Evolutionary conservation across 2,329 filamentous ascomycete genomes (phyloP).

Genomic region (Aspergillus udagawae): DNA sequence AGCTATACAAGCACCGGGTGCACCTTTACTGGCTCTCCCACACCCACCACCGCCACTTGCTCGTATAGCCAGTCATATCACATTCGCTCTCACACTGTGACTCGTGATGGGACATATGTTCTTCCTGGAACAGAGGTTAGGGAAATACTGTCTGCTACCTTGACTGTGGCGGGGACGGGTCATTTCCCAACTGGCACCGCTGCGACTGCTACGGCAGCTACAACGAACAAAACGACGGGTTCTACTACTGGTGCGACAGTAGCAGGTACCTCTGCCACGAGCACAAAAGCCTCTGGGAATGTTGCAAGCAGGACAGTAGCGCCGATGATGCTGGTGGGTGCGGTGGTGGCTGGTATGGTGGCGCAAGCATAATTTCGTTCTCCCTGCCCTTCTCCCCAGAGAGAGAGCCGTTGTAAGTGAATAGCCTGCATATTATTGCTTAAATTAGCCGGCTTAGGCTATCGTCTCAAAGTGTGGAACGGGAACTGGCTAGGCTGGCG

Average conservation of each 20-base stretch:
- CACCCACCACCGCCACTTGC: background rate
- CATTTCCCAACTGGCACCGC: background rate
- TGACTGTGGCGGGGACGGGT: background rate
- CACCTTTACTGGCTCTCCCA: background rate
- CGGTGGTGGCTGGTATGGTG: background rate
- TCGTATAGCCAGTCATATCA: background rate
- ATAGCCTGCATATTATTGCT: no score
- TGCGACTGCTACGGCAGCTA: background rate
- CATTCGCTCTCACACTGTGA: background rate
- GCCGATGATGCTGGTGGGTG: background rate
- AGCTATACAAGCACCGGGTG: background rate
- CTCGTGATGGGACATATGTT: background rate
- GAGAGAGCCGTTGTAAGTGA: no score
- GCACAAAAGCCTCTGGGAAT: background rate
- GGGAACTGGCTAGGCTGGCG: no score
- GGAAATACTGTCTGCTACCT: background rate
- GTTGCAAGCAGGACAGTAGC: background rate
- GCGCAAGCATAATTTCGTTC: background rate
- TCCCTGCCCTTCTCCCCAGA: no score
- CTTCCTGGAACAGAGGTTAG: background rate
- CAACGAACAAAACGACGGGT: background rate
- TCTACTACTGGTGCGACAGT: background rate
- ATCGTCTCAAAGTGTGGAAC: no score
- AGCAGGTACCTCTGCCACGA: background rate
- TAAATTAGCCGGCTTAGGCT: no score